Conservation (phyloP, 768 basidiomycete genomes). For the Tylopilus subfusipes region DNA sequence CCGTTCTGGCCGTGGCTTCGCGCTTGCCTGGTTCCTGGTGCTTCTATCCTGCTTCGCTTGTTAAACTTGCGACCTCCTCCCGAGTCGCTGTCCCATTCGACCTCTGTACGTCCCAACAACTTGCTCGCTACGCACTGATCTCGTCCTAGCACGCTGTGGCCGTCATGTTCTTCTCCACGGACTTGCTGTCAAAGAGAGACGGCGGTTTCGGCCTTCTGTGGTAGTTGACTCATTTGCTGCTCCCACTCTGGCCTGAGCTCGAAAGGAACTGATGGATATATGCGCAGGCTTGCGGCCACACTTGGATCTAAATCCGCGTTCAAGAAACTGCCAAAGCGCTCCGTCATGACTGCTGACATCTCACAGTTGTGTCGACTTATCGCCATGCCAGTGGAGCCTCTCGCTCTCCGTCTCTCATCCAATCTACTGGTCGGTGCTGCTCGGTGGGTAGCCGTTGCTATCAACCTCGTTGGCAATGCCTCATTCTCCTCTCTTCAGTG, state of each 20-base stretch:
- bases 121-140: not conserved
- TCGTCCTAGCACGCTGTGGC: not conserved
- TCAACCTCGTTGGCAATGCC: not conserved
- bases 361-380: slow-evolving; percentile 77
- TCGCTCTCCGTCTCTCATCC: slow-evolving; percentile 82
- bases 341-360: slow-evolving; percentile 84
- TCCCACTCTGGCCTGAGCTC: not conserved
- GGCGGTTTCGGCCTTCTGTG: slow-evolving; percentile 89
- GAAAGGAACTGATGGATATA: slow-evolving; percentile 7
- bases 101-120: slow-evolving; percentile 5
- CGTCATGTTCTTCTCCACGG: slow-evolving; percentile 83
- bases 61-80: not conserved
- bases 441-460: slow-evolving; percentile 47
- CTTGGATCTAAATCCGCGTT: slow-evolving; percentile 85
- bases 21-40: slow-evolving; percentile 14
- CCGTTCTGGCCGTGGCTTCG: slow-evolving; percentile 22
- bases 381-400: slow-evolving; percentile 76
- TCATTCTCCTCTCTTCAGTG: slow-evolving; percentile 26
- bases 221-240: slow-evolving; percentile 35
- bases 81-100: not conserved
- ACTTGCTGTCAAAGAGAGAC: slow-evolving; percentile 75
- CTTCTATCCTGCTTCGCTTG: slow-evolving; percentile 3
- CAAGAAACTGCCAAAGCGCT: slow-evolving; percentile 77
- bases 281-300: slow-evolving; percentile 81
- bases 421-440: slow-evolving; percentile 89